These are phyloP conservation scores for Diatrype stigma DNA, from an alignment of 2,329 filamentous ascomycete species.

Conservation along the genomic window DNA sequence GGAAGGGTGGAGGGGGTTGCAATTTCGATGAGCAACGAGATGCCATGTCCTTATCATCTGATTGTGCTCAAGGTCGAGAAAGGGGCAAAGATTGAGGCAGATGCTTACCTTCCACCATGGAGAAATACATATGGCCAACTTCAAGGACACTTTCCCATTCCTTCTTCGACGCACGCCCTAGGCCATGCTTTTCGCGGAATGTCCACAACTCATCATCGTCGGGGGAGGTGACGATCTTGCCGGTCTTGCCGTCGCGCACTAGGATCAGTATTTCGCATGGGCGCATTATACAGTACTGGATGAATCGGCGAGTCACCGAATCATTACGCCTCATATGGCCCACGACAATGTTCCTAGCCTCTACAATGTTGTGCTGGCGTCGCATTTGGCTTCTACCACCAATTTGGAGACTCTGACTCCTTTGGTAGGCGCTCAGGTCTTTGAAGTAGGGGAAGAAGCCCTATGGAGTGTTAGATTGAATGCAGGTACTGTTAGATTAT, in stretches of 20 bases:
- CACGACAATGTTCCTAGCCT: slow-evolving; percentile 27
- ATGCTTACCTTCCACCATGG: slow-evolving; percentile 9
- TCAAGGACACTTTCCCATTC: slow-evolving; percentile 19
- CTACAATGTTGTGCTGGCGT: slow-evolving; percentile 20
- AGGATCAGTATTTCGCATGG: slow-evolving; percentile 21
- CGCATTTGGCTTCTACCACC: slow-evolving; percentile 18
- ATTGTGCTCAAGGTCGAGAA: too few relatives aligned
- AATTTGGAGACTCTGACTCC: slow-evolving; percentile 18
- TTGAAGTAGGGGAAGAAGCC: slow-evolving; percentile 24
- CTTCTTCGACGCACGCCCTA: slow-evolving; percentile 20
- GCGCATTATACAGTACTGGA: slow-evolving; percentile 26
- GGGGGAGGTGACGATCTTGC: slow-evolving; percentile 24
- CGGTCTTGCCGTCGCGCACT: slow-evolving; percentile 26
- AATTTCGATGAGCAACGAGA: not conserved
- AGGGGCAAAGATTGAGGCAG: too few relatives aligned
- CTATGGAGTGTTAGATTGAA: slow-evolving; percentile 9
- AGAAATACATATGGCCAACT: slow-evolving; percentile 21
- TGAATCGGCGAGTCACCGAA: slow-evolving; percentile 26
- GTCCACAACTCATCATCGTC: slow-evolving; percentile 21
- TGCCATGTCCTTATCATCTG: too few relatives aligned
- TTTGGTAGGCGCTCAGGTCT: slow-evolving; percentile 16
- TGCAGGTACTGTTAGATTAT: too few relatives aligned
- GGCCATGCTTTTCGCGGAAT: slow-evolving; percentile 17
- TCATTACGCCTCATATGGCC: slow-evolving; percentile 30
- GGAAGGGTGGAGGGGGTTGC: not conserved